Conservation (phyloP, 805 yeast genomes). For the Saturnispora saitoi region DNA sequence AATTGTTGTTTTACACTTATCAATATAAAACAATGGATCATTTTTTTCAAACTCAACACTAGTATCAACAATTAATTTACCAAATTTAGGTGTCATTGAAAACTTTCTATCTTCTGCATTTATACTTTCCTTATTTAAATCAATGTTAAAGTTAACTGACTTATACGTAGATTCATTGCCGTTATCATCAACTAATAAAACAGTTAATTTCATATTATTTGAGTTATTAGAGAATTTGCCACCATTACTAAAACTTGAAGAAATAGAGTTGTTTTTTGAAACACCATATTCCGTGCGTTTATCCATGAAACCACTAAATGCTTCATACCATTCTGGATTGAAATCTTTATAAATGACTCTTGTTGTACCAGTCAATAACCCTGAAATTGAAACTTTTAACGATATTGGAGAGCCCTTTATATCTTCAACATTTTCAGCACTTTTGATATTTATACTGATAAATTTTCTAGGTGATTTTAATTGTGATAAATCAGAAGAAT, state of each 20-base stretch:
- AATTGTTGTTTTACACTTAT: constrained; percentile 61
- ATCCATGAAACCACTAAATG: constrained; percentile 44
- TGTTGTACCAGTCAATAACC: constrained; percentile 38
- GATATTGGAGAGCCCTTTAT: constrained; percentile 24
- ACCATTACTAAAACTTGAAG: not conserved
- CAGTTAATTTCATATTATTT: constrained; percentile 5
- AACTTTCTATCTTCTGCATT: constrained; percentile 14
- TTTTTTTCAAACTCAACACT: constrained; percentile 72
- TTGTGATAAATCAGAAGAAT: not conserved
- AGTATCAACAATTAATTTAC: constrained; percentile 55
- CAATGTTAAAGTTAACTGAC: constrained; percentile 10
- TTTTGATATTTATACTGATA: constrained; percentile 19
- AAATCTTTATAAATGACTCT: constrained; percentile 49
- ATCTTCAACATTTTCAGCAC: constrained; percentile 28
- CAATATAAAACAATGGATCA: constrained; percentile 76
- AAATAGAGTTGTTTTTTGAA: not conserved
- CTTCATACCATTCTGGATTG: constrained; percentile 84
- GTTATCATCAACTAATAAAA: constrained; percentile 18
- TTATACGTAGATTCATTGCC: constrained; percentile 9
- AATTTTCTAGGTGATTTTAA: constrained; percentile 12
- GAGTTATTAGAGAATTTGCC: not conserved
- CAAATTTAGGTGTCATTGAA: constrained; percentile 31
- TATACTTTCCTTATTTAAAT: constrained; percentile 5
- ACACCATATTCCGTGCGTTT: constrained; percentile 4
- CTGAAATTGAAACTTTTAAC: constrained; percentile 19